Percentiles rank a stretch among this genome's conserved stretches.
Evolutionary conservation across 805 yeast genomes (phyloP).

Genomic region (Saccharomycopsis synnaedendra): DNA sequence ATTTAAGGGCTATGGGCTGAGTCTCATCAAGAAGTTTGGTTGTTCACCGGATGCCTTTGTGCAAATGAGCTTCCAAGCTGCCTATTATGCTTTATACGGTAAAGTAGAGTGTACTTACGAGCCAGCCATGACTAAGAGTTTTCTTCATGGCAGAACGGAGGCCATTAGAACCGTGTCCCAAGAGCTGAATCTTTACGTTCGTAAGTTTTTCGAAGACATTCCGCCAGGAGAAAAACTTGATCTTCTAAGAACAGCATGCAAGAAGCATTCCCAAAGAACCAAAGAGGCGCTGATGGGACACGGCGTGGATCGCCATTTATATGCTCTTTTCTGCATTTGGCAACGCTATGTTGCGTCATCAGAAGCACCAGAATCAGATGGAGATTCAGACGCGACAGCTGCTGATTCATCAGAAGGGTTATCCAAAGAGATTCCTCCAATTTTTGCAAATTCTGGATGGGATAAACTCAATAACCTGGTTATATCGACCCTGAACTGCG

Average conservation of each 20-base stretch:
- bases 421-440: conserved; percentile 43
- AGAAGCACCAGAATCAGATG: conserved; percentile 14
- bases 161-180: conserved; percentile 78
- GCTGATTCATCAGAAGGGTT: conserved; percentile 14
- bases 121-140: conserved; percentile 90
- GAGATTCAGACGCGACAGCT: conserved; percentile 19
- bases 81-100: conserved; percentile 85
- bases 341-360: conserved; percentile 39
- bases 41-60: conserved; percentile 90
- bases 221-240: conserved; percentile 48
- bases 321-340: conserved; percentile 84
- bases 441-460: conserved; percentile 86
- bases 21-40: conserved; percentile 71
- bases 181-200: conserved; percentile 71
- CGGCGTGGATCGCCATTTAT: conserved; percentile 89
- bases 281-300: conserved; percentile 59
- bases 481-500: conserved; percentile 80
- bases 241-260: conserved; percentile 57
- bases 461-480: conserved; percentile 70
- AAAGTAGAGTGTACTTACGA: conserved; percentile 90
- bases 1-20: conserved; percentile 58
- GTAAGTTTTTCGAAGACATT: conserved; percentile 68
- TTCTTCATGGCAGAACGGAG: conserved; percentile 86
- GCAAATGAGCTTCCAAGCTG: conserved; percentile 89
- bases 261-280: conserved; percentile 56